Conservation (phyloP, 352 stramenopile genomes). For the Pythium dissotocum region DNA sequence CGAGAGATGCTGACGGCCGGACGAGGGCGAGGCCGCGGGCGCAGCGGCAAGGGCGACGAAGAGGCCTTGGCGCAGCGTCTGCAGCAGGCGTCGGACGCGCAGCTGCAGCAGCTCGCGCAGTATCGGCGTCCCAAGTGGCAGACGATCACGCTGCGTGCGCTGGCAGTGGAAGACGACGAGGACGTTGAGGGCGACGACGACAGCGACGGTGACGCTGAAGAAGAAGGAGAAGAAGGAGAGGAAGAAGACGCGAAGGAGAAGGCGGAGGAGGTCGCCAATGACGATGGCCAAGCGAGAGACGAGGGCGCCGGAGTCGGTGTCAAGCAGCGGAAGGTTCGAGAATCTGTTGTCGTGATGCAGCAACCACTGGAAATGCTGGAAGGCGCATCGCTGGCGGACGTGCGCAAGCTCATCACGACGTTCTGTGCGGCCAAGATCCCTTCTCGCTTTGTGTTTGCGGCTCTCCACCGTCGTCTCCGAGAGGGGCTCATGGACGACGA, state of each 20-base stretch:
- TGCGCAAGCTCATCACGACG: slow-evolving; percentile 31
- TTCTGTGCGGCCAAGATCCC: slow-evolving; percentile 29
- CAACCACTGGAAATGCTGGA: slow-evolving; percentile 31
- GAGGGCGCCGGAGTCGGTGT: neutral
- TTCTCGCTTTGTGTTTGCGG: slow-evolving; percentile 26
- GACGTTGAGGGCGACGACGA: slow-evolving; percentile 1
- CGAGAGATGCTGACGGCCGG: slow-evolving; percentile 6
- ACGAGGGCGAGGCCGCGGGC: neutral
- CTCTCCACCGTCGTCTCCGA: slow-evolving; percentile 3
- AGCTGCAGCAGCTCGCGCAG: slow-evolving; percentile 27
- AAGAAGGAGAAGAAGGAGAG: neutral
- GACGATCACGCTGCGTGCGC: slow-evolving; percentile 7
- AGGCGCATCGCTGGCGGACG: slow-evolving; percentile 28
- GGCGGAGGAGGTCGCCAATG: neutral
- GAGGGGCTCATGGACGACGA: neutral
- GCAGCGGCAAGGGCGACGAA: neutral
- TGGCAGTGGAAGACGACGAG: slow-evolving; percentile 5
- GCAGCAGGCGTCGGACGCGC: slow-evolving; percentile 21
- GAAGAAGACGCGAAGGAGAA: neutral
- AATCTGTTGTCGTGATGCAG: slow-evolving; percentile 9
- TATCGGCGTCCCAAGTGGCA: slow-evolving; percentile 23
- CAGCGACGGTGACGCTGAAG: neutral
- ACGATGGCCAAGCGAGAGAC: neutral
- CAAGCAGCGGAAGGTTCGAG: neutral
- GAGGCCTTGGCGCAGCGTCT: slow-evolving; percentile 12